Base-by-base conservation (phyloP, 331 rosid genomes). In the Stylosanthes scabra region DNA sequence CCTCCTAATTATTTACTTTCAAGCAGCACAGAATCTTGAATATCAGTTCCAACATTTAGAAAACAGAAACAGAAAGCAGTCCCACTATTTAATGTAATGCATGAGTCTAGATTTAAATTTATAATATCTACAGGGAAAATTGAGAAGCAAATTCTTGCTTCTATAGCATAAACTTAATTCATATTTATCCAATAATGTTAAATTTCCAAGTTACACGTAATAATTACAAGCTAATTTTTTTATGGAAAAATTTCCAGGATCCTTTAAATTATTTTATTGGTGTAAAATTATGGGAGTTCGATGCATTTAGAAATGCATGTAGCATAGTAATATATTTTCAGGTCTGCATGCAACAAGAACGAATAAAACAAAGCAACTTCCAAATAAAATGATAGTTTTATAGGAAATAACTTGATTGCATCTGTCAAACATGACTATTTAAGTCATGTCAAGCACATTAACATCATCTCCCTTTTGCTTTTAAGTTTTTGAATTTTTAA, bases 391-490 rank as follows among this genome's bases (percentile, higher is more conserved):
- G 62, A 2, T 58, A 78, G 14, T 47, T 56, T 28, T 49, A 12
- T 46, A 78, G 5, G 61, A 56, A 77, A 34, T 60, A 66, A 61
- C 62, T 34, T 51, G 55, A 58, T 47, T 39, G 59, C 20, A n/a
- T 77, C 60, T 55, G 74, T 63, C 37, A 25, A 58, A 61, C 20
- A 69, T 11, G 34, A 67, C 63, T 58, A 10, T 11, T 34, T 34
- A 34, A 34, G 39, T 34, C 39, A 27, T 10, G 31, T 39, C 70
- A 42, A 55, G 56, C 50, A 6, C 59, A 20, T 34, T 54, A 2
- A 58, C 37, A 54, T 40, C 28, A 12, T 29, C 58, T 3, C 20
- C 57, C 15, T 63, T 11, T 68, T 71, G 9, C 39, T 52, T 14
- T 42, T 34, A 9, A 50, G 8, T 5, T 50, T 50, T 50, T 50